Percentiles rank a stretch among this genome's conserved stretches.
These are phyloP conservation scores for Haplosporangium sp. DNA, from an alignment of 371 early-diverging fungal genomes.

Conservation along the genomic window DNA sequence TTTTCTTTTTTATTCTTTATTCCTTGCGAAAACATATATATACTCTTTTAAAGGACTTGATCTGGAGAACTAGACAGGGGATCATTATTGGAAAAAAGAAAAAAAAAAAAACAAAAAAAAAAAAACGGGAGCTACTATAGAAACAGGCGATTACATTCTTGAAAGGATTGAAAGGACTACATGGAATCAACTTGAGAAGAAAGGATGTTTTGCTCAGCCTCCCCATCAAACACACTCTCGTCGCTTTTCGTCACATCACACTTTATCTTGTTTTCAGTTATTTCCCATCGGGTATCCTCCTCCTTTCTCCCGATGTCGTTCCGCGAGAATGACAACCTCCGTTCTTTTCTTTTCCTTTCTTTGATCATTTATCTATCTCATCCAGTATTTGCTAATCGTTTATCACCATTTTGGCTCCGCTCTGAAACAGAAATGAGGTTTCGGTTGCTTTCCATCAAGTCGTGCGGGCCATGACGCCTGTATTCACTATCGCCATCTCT, in stretches of 20 bases:
- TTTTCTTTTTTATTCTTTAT: not conserved
- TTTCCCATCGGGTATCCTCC: not conserved
- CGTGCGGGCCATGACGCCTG: conserved; percentile 70
- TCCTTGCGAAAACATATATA: not conserved
- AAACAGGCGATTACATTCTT: not conserved
- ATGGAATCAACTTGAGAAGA: not conserved
- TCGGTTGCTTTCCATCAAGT: conserved; percentile 86
- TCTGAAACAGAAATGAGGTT: conserved; percentile 49
- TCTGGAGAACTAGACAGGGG: too few relatives aligned
- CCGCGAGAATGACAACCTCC: not conserved
- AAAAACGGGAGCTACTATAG: too few relatives aligned
- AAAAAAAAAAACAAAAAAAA: too few relatives aligned
- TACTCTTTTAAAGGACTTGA: not conserved
- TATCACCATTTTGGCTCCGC: not conserved
- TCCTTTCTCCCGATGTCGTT: too few relatives aligned
- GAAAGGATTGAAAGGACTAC: not conserved
- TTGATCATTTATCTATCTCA: not conserved
- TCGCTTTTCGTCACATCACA: not conserved
- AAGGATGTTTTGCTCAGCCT: not conserved
- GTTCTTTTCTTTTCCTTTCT: not conserved
- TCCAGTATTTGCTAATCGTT: not conserved
- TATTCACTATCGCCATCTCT: conserved; percentile 26
- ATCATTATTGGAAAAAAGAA: not conserved
- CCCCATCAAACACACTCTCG: not conserved
- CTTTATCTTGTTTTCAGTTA: not conserved